Evolutionary conservation across 805 yeast species (phyloP), one percentile per base, ranked within the genome.

Genomic region (Babjeviella inositovora): DNA sequence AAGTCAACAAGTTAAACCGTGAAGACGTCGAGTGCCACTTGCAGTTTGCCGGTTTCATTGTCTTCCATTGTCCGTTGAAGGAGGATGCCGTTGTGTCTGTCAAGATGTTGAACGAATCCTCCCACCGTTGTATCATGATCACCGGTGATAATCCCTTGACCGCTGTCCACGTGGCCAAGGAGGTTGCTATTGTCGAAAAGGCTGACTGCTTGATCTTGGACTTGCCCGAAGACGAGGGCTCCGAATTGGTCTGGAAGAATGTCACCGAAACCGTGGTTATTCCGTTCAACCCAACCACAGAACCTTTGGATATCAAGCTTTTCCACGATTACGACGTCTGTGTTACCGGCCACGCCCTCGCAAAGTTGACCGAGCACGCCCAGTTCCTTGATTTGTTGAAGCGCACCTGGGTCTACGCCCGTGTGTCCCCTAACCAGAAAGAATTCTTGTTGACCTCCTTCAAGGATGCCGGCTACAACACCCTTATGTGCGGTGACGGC

Each of bases 401-500:
- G 43, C 81, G 82, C 48, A 74, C 96, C 10, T 90, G 96, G 96
- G 80, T 90, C 22, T 90, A 81, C 43, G 96, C 98, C 21, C 76
- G 98, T 55, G 97, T 90, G 15, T 87, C 97, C 5, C 98, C 98
- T 19, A 42, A 76, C 13, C 98, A 90, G 55, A 90, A 90, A 53
- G 98, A 90, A 51, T 82, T 76, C 35, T 72, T 90, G 37, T 60
- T 90, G 39, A 74, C 71, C 31, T 66, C 84, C 18, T 66, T 81
- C 46, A 90, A 87, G 48, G 73, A 70, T 31, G 63, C 81, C 45
- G 95, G 95, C 13, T 90, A 87, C 52, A 76, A 70, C 42, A 90
- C 97, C 13, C 63, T 90, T 38, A 90, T 90, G 98, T 90, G 98
- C 53, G 98, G 98, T 61, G 98, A 90, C 53, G 98, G 98, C 53